Evolutionary conservation across 371 early-diverging fungal species (phyloP).

Genomic region (Mortierella sp.): DNA sequence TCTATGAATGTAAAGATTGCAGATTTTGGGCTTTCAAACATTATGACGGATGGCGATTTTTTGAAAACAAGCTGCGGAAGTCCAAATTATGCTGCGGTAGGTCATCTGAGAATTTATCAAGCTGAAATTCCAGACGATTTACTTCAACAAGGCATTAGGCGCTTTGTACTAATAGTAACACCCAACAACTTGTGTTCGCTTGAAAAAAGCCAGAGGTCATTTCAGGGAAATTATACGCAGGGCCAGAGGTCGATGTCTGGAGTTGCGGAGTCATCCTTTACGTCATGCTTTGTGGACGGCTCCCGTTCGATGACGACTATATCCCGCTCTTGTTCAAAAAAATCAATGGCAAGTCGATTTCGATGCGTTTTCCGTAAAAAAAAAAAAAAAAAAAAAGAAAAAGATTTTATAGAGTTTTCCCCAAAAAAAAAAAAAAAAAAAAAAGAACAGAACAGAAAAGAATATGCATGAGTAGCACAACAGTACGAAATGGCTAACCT

Average conservation of each 20-base stretch:
- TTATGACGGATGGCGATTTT: constrained; percentile 96
- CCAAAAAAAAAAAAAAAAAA: background rate
- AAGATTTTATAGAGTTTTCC: too few species aligned
- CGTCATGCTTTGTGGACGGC: constrained; percentile 99
- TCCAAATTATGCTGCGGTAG: constrained; percentile 88
- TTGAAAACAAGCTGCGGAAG: constrained; percentile 95
- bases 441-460: background rate
- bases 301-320: constrained; percentile 99
- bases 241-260: constrained; percentile 99
- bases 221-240: constrained; percentile 94
- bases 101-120: constrained; percentile 1
- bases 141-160: background rate
- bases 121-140: background rate
- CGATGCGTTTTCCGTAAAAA: background rate
- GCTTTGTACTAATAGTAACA: background rate
- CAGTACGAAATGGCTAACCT: background rate
- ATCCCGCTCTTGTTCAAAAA: constrained; percentile 96
- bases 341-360: constrained; percentile 73
- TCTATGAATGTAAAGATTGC: constrained; percentile 96
- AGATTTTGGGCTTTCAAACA: constrained; percentile 97
- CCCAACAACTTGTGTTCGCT: background rate
- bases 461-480: background rate
- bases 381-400: background rate
- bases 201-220: constrained; percentile 90
- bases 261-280: constrained; percentile 99